A percentile compares a stretch with the other conserved stretches of the same genome.
Evolutionary conservation across 1,284 basidiomycete genomes (phyloP).

Genomic region (Nidula niveotomentosa): DNA sequence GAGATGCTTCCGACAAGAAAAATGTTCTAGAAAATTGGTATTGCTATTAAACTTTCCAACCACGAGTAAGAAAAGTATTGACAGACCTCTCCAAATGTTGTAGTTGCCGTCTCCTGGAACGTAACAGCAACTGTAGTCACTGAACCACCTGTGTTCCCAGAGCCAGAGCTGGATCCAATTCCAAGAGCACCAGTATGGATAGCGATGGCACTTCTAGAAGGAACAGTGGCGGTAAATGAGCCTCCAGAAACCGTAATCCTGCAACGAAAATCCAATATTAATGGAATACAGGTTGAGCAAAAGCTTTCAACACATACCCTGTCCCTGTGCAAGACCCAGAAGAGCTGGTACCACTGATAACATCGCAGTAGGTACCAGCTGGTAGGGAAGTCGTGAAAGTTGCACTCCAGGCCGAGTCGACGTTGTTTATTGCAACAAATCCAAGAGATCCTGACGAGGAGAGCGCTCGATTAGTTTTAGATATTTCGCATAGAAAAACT

Average conservation of each 20-base stretch:
- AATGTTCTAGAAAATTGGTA: slow-evolving; percentile 42
- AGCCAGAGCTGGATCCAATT: slow-evolving; percentile 9
- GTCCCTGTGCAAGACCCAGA: slow-evolving; percentile 47
- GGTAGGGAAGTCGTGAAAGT: slow-evolving; percentile 58
- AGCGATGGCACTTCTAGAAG: slow-evolving; percentile 55
- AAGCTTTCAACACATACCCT: slow-evolving; percentile 34
- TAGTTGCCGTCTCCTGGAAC: slow-evolving; percentile 55
- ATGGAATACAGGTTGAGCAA: neutral
- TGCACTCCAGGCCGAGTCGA: slow-evolving; percentile 48
- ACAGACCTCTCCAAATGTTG: slow-evolving; percentile 53
- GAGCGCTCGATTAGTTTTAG: neutral
- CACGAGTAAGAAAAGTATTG: neutral
- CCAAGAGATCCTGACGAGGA: slow-evolving; percentile 42
- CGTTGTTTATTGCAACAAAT: slow-evolving; percentile 68
- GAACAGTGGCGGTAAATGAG: slow-evolving; percentile 49
- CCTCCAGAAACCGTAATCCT: slow-evolving; percentile 56
- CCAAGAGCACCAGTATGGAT: slow-evolving; percentile 48
- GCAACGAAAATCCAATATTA: neutral
- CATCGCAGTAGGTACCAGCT: slow-evolving; percentile 63
- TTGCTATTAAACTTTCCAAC: too few species aligned
- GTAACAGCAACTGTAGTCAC: slow-evolving; percentile 36
- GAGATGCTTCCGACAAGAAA: slow-evolving; percentile 57
- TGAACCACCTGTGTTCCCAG: slow-evolving; percentile 8
- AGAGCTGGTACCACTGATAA: slow-evolving; percentile 45
- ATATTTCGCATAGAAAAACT: neutral